Conservation (phyloP, 306 rosid species). For the Hippophae rhamnoides region DNA sequence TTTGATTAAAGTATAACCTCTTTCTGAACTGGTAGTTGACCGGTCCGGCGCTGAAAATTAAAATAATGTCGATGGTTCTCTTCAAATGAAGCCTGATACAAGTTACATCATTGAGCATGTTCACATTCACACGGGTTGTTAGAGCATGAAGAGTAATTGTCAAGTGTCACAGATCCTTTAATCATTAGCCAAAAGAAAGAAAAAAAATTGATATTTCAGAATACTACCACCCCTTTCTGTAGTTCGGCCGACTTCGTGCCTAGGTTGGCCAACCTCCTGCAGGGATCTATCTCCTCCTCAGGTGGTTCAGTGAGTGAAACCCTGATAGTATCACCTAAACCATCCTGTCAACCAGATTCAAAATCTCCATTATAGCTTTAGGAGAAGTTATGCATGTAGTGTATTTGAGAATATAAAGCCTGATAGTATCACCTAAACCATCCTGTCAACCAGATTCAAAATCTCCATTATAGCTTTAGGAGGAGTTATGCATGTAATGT, state of each 20-base stretch:
- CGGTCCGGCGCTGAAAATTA: slow-evolving; percentile 92
- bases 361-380: neutral
- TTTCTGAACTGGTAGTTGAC: slow-evolving; percentile 83
- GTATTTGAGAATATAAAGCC: slow-evolving; percentile 4
- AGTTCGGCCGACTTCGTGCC: slow-evolving; percentile 76
- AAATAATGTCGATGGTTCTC: slow-evolving; percentile 88
- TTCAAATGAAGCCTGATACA: slow-evolving; percentile 76
- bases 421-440: slow-evolving; percentile 33
- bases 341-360: no score
- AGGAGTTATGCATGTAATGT: neutral
- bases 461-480: neutral
- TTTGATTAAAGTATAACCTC: slow-evolving; percentile 44
- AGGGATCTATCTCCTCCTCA: slow-evolving; percentile 96
- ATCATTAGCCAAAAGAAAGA: no score
- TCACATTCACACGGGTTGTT: slow-evolving; percentile 1
- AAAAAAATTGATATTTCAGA: slow-evolving; percentile 17
- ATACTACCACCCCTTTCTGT: slow-evolving; percentile 91
- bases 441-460: no score
- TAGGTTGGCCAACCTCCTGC: slow-evolving; percentile 80
- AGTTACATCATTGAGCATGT: slow-evolving; percentile 6
- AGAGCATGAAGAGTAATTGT: slow-evolving; percentile 9
- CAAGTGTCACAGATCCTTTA: neutral
- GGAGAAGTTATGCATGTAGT: neutral
- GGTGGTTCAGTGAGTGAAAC: slow-evolving; percentile 98
- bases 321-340: slow-evolving; percentile 43